Base-by-base conservation (phyloP, 2,329 filamentous ascomycete genomes). In the Alternaria arbusti region DNA sequence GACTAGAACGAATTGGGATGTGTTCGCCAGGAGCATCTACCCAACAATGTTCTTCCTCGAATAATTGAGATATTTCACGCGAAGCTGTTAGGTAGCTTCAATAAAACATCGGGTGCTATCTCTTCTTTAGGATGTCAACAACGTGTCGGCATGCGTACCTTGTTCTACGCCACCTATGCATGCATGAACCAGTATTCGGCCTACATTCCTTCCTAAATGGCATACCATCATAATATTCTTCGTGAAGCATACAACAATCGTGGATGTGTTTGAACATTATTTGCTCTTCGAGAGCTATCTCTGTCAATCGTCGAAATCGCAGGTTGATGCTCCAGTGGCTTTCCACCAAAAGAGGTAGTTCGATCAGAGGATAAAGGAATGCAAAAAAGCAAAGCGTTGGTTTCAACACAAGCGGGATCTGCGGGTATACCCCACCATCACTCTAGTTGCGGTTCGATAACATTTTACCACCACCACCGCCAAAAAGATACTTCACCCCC, bases 231-330 rank as follows among this genome's bases (percentile, higher is more conserved):
- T n/a, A n/a, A 5, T 15, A n/a, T 15, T 36, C 32, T n/a, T 9
- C 13, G 6, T 36, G 4, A 36, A n/a, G 15, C 13, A 36, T 36
- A n/a, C 32, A 3, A 36, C 32, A 3, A 5, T 7, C 6, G 13
- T n/a, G 3, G 0, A 36, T 15, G 13, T 15, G 1, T 15, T n/a
- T 36, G 6, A n/a, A 3, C 15, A 36, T 4, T 3, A 32, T 0
- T 15, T 32, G 1, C 2, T 32, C 13, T 7, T 15, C 6, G 1
- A 2, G 2, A n/a, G 6, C 4, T 4, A 2, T n/a, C 0, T 36
- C 32, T 36, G 8, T 5, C 3, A n/a, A 0, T n/a, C 15, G 4
- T 0, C 7, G n/a, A n/a, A 36, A 8, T 36, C 6, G 32, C 7
- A 36, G 4, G 15, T 8, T 6, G 3, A 36, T 36, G 6, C 12